These are phyloP conservation scores for Clonostachys rhizophaga DNA, from an alignment of 2,329 filamentous ascomycete species.

Conservation along the genomic window DNA sequence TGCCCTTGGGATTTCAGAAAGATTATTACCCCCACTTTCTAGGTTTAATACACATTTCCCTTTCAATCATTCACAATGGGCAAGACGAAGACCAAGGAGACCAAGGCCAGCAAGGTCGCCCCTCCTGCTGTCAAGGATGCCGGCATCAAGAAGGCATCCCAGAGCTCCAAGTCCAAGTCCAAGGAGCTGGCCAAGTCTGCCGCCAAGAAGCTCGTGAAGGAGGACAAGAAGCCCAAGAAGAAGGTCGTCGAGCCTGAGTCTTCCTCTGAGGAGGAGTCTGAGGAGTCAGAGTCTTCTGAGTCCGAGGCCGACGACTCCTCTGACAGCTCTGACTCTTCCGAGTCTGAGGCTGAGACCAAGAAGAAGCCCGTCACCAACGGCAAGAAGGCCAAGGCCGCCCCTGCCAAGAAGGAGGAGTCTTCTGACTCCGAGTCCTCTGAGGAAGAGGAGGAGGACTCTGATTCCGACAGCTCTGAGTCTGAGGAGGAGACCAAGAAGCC, in stretches of 20 bases:
- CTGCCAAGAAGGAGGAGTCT: constrained; percentile 15
- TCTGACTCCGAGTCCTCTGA: constrained; percentile 26
- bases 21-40: background rate
- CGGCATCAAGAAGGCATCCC: constrained; percentile 62
- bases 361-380: constrained; percentile 26
- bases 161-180: constrained; percentile 61
- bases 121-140: constrained; percentile 57
- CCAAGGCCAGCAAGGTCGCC: constrained; percentile 39
- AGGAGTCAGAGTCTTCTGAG: constrained; percentile 12
- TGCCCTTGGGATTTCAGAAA: background rate
- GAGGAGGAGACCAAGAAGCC: background rate
- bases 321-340: constrained; percentile 22
- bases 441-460: constrained; percentile 7
- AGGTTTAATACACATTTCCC: background rate
- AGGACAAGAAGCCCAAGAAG: constrained; percentile 43
- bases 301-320: constrained; percentile 5
- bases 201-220: constrained; percentile 43
- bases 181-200: constrained; percentile 63
- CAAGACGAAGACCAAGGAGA: constrained; percentile 57
- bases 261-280: constrained; percentile 25
- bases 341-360: constrained; percentile 23
- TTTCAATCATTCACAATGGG: constrained; percentile 45
- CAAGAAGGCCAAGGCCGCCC: constrained; percentile 22
- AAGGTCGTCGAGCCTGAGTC: constrained; percentile 37
- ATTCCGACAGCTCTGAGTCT: constrained; percentile 11